These are phyloP conservation scores for Ephemerocybe angulata DNA, from an alignment of 768 basidiomycete genomes.

Conservation along the genomic window DNA sequence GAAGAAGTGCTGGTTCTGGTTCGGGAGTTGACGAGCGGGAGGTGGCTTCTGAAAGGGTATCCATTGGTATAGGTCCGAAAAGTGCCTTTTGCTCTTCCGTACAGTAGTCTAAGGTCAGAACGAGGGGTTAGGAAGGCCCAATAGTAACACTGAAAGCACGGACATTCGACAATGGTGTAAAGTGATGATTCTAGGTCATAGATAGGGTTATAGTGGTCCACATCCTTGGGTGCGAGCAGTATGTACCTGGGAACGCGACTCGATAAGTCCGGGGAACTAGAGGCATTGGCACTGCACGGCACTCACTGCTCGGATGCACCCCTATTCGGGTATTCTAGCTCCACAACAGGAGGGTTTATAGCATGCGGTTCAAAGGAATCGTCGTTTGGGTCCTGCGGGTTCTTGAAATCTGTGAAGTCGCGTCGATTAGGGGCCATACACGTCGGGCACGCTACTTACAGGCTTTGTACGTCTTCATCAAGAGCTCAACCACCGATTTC, in stretches of 20 bases:
- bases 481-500: slow-evolving; percentile 55
- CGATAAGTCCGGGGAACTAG: neutral
- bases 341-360: slow-evolving; percentile 58
- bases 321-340: slow-evolving; percentile 77
- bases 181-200: slow-evolving; percentile 72
- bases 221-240: slow-evolving; percentile 76
- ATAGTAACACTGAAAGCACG: slow-evolving; percentile 16
- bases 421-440: slow-evolving; percentile 10
- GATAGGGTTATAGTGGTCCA: slow-evolving; percentile 84
- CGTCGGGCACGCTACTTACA: slow-evolving; percentile 42
- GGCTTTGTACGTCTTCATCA: slow-evolving; percentile 66
- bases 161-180: slow-evolving; percentile 70
- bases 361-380: slow-evolving; percentile 60
- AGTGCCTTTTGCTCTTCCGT: slow-evolving; percentile 59
- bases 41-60: slow-evolving; percentile 38
- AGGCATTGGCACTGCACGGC: neutral
- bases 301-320: slow-evolving; percentile 64
- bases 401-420: slow-evolving; percentile 56
- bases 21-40: slow-evolving; percentile 31
- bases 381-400: slow-evolving; percentile 61
- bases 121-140: slow-evolving; percentile 11
- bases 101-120: slow-evolving; percentile 50
- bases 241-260: slow-evolving; percentile 50
- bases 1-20: slow-evolving; percentile 37
- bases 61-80: slow-evolving; percentile 64